Base-by-base conservation (phyloP, 108 stramenopile genomes). In the Stephanodiscus triporus region DNA sequence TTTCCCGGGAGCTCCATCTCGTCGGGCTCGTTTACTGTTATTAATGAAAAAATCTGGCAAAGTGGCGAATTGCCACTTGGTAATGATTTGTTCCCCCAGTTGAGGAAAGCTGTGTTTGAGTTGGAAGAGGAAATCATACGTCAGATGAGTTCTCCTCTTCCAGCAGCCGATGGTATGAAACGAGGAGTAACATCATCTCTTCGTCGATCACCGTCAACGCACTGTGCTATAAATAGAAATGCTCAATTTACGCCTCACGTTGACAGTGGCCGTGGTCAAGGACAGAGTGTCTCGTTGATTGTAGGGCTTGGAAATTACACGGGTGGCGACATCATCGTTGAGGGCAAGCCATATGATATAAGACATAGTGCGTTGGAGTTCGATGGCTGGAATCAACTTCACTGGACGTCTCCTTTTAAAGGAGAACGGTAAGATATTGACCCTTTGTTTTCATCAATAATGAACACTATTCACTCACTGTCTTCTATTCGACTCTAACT, bases 211-310 rank as follows among this genome's bases (percentile, higher is more conserved):
- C 79, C 87, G 62, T 95, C 94, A 6, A 85, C 91, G 9, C 95
- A 95, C 38, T 94, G 94, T 64, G 96, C 96, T 16, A 81, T 98
- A 29, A 98, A 97, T 72, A 68, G 96, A 49, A 61, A 72, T 60
- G 95, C 96, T 26, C 87, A 88, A 85, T 98, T 98, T 58, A 87
- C 78, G 24, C 97, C 97, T 19, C 97, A 98, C 76, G 91, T 93
- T 19, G 96, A 96, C 63, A 94, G 87, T 54, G 97, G 97, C 4
- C 62, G 85, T 30, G 97, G 97, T 4, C 73, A 72, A 43, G 95
- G 94, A 19, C 93, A 97, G 78, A 91, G 80, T 23, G 43, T 82
- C 10, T 89, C 89, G 37, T 85, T 94, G 73, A 96, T 98, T 60
- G 97, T 98, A 36, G 96, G 91, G 5, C 77, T 98, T 6, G 97